Base-by-base conservation (phyloP, 1,139 yeast genomes). In the Ashbya aceris region DNA sequence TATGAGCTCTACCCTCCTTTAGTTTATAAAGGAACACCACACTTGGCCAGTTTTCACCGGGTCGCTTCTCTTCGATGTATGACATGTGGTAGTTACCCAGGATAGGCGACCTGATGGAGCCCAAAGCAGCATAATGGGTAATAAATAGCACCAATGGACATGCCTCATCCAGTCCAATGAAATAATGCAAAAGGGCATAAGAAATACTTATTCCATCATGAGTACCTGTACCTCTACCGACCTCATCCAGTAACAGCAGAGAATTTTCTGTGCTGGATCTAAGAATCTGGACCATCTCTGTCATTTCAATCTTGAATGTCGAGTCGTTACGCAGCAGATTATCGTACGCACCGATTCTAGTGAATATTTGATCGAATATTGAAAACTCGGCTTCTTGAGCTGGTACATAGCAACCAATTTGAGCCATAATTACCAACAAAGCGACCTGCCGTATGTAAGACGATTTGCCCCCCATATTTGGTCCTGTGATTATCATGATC, bases 171-270 rank as follows among this genome's bases (percentile, higher is more conserved):
- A 59, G 57, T 27, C 67, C 68, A 3, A 79, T 64, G 41, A 87
- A 71, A 52, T 83, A 79, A 44, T 75, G 71, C 45, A 91, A 65
- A 2, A 91, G 80, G 0, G 95, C 70, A 55, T 79, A 76, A 0
- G 97, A 96, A 30, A 91, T 78, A 0, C 95, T 78, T 30, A 82
- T 81, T 0, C 98, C 98, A 63, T 91, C 98, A 45, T 70, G 69
- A 0, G 97, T 87, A 0, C 95, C 83, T 0, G 98, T 91, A 0
- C 75, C 78, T 47, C 78, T 60, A 0, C 79, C 79, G 7, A 74
- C 65, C 49, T 74, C 79, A 54, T 74, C 79, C 33, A 74, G 54
- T 0, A 74, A 55, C 2, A 74, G 56, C 17, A 74, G 56, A 2
- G 75, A 66, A 28, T 62, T 57, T 1, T 58, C 50, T 9, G 60